A percentile compares a stretch with the other conserved stretches of the same genome.
Evolutionary conservation across 805 yeast species (phyloP).

Genomic region (Kodamaea laetipori): DNA sequence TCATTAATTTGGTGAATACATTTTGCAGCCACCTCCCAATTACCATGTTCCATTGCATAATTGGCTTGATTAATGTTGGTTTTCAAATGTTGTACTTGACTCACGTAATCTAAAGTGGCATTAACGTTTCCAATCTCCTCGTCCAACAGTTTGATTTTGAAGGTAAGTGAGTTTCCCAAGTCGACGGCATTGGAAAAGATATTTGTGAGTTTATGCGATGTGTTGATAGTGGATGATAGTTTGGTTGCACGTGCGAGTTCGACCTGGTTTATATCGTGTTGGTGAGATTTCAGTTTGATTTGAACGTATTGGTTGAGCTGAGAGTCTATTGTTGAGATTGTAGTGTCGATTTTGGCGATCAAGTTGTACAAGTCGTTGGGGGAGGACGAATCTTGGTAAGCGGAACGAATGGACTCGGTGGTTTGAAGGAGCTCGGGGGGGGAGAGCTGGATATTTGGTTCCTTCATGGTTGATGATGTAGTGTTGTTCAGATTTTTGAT

Average conservation of each 20-base stretch:
- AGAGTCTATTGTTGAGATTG: conserved; percentile 26
- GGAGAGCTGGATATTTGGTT: not conserved
- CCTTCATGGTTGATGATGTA: not conserved
- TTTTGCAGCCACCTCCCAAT: conserved; percentile 79
- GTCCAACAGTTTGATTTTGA: conserved; percentile 68
- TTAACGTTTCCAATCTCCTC: conserved; percentile 66
- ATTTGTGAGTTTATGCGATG: conserved; percentile 56
- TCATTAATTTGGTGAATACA: conserved; percentile 50
- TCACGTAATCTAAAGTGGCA: conserved; percentile 63
- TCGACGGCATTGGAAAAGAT: conserved; percentile 62
- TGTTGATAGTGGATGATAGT: conserved; percentile 58
- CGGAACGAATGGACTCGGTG: not conserved
- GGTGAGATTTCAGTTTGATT: conserved; percentile 31
- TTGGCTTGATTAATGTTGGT: conserved; percentile 64
- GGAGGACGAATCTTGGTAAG: conserved; percentile 13
- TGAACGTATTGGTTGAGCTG: conserved; percentile 28
- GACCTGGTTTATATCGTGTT: conserved; percentile 44
- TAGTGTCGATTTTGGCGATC: conserved; percentile 29
- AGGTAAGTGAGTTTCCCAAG: conserved; percentile 67
- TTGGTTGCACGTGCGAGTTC: conserved; percentile 61
- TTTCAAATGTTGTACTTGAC: conserved; percentile 65
- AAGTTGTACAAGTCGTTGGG: conserved; percentile 33
- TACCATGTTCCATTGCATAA: conserved; percentile 64
- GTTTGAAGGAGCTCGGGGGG: not conserved
- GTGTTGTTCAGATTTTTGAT: conserved; percentile 1